Conservation (phyloP, 805 yeast species). For the Kodamaea jinghongensis region DNA sequence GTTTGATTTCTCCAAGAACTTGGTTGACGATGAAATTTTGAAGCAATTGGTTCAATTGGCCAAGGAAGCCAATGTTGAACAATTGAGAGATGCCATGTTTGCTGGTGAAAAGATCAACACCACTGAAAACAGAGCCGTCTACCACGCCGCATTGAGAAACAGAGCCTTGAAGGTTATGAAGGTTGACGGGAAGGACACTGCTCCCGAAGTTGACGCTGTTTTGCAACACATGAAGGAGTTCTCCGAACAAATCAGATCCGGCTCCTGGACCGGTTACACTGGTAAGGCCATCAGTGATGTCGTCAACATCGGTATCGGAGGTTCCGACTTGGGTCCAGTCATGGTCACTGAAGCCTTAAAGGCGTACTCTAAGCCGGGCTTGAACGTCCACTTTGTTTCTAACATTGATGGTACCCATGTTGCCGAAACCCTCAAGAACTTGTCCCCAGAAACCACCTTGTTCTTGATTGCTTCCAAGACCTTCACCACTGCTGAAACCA, state of each 20-base stretch:
- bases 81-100: conserved; percentile 87
- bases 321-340: conserved; percentile 98
- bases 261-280: conserved; percentile 95
- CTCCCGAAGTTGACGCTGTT: conserved; percentile 88
- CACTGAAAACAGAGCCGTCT: conserved; percentile 96
- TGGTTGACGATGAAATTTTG: conserved; percentile 82
- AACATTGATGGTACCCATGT: conserved; percentile 98
- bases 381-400: conserved; percentile 89
- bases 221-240: conserved; percentile 96
- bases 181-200: conserved; percentile 87
- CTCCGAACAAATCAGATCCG: conserved; percentile 85
- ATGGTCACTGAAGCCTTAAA: conserved; percentile 99
- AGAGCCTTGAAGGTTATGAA: conserved; percentile 77
- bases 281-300: conserved; percentile 91
- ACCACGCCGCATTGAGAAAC: conserved; percentile 95
- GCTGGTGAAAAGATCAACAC: conserved; percentile 90
- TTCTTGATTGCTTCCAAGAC: conserved; percentile 95
- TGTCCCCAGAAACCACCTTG: conserved; percentile 88
- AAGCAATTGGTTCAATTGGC: conserved; percentile 71
- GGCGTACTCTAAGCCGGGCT: conserved; percentile 72
- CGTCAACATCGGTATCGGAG: conserved; percentile 98
- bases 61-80: conserved; percentile 83
- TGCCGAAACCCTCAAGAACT: conserved; percentile 79
- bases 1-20: conserved; percentile 94
- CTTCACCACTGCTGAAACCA: conserved; percentile 98